Evolutionary conservation across 2,329 filamentous ascomycete species (phyloP), one percentile per base, ranked within the genome.

Genomic region (Ophiocordyceps camponoti-leonardi): DNA sequence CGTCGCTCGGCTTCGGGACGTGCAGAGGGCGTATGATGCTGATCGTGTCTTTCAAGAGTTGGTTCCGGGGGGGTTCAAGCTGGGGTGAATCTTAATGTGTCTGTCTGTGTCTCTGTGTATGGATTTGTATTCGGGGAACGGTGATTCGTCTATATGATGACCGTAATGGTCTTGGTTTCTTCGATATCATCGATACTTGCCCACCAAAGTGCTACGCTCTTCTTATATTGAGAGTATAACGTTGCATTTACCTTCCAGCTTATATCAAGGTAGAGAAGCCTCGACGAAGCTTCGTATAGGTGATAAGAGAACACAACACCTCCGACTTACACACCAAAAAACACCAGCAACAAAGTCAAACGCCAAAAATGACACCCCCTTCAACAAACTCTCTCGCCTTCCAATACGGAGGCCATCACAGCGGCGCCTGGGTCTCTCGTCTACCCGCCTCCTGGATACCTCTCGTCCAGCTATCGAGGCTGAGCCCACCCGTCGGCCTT

Each of bases 341-440:
- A 11, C 10, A 31, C 30, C 30, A 31, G 11, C 10, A 31, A 31
- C 22, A 3, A 31, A 4, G 10, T 3, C n/a, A n/a, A n/a, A 31
- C 30, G 10, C 10, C n/a, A n/a, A n/a, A n/a, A 31, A 31, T 31
- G 6, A 35, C 33, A 16, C 14, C 11, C 6, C 16, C 11, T 7
- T n/a, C 30, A 4, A 33, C 35, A 19, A 6, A 18, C n/a, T 39
- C 35, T 19, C 41, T 43, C 8, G 23, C 41, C 16, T 31, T 11
- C 14, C 58, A 60, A 42, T 61, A 60, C 30, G 59, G 58, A n/a
- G 59, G 59, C n/a, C 48, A 44, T 13, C 56, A 59, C 48, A 49
- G 52, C n/a, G 55, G 53, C 28, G 47, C 51, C 40, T 60, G 58
- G 59, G 57, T 60, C 28, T 49, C 47, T 14, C 46, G 43, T n/a